phyloP scores from a whole-genome alignment of 2,329 filamentous ascomycete genomes.

The Phialophora tarda region DNA sequence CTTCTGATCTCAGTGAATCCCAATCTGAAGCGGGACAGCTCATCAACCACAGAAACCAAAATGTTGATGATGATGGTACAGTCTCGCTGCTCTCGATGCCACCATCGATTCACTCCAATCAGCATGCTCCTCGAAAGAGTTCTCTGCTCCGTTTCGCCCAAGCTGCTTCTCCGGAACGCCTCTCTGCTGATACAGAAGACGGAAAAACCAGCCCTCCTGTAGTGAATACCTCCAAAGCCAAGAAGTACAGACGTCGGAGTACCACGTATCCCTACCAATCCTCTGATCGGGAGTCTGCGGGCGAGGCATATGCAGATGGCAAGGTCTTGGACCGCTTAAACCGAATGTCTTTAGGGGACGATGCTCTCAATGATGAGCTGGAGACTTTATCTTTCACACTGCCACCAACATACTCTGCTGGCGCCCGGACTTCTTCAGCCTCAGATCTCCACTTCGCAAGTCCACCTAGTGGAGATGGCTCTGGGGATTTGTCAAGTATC shows the following conservation, averaged over 20 bases:
- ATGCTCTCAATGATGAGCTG: neutral
- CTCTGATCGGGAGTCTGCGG: conserved; percentile 22
- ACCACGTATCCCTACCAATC: conserved; percentile 33
- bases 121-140: conserved; percentile 39
- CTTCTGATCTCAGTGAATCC: neutral
- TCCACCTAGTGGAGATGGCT: conserved; percentile 4
- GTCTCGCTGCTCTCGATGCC: conserved; percentile 16
- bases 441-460: conserved; percentile 4
- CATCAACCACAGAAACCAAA: neutral
- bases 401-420: conserved; percentile 16
- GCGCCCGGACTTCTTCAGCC: conserved; percentile 8
- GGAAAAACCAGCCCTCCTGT: conserved; percentile 1
- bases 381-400: conserved; percentile 12
- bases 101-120: conserved; percentile 20
- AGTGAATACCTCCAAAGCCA: conserved; percentile 8
- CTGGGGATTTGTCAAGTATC: neutral
- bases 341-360: conserved; percentile 19
- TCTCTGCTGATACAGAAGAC: conserved; percentile 11
- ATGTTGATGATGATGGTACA: neutral
- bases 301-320: conserved; percentile 6
- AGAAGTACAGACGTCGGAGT: conserved; percentile 27
- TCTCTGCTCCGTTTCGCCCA: conserved; percentile 38
- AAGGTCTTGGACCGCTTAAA: conserved; percentile 17
- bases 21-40: neutral
- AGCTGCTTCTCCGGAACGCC: conserved; percentile 29